Percentiles rank a stretch among this genome's conserved stretches.
phyloP scores from a whole-genome alignment of 2,329 filamentous ascomycete genomes.

The Clonostachys solani region DNA sequence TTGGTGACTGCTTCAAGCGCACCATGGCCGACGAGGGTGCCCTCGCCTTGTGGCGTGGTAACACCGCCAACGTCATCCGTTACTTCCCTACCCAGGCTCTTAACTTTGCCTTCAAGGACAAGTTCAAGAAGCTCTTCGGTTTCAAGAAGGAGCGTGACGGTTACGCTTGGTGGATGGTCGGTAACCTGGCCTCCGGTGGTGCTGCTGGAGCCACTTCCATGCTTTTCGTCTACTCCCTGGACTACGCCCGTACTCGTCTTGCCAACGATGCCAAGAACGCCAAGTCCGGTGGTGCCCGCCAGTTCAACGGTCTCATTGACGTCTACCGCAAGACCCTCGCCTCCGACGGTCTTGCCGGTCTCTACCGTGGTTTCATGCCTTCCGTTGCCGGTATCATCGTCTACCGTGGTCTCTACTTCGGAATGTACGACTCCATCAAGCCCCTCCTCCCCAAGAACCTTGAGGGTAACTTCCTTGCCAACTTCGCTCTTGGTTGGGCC shows the following conservation, averaged over 20 bases:
- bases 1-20: constrained; percentile 91
- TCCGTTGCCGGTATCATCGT: constrained; percentile 98
- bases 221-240: constrained; percentile 99
- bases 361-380: constrained; percentile 99
- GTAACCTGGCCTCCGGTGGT: constrained; percentile 99
- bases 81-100: constrained; percentile 99
- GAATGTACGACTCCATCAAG: constrained; percentile 99
- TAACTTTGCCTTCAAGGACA: constrained; percentile 99
- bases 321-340: constrained; percentile 99
- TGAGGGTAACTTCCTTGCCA: constrained; percentile 98
- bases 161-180: constrained; percentile 97
- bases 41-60: constrained; percentile 96
- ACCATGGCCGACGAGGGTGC: constrained; percentile 89
- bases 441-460: constrained; percentile 88
- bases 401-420: constrained; percentile 99
- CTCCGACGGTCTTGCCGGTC: constrained; percentile 97
- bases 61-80: constrained; percentile 99
- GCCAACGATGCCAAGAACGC: constrained; percentile 99
- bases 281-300: constrained; percentile 94
- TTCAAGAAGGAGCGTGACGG: constrained; percentile 99
- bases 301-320: constrained; percentile 99
- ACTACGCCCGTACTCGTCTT: constrained; percentile 99
- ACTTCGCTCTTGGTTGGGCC: constrained; percentile 96
- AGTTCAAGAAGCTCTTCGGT: constrained; percentile 99
- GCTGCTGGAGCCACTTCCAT: constrained; percentile 99